Evolutionary conservation across 169 alveolate genomes (phyloP).

Genomic region (Cryptosporidium canis): DNA sequence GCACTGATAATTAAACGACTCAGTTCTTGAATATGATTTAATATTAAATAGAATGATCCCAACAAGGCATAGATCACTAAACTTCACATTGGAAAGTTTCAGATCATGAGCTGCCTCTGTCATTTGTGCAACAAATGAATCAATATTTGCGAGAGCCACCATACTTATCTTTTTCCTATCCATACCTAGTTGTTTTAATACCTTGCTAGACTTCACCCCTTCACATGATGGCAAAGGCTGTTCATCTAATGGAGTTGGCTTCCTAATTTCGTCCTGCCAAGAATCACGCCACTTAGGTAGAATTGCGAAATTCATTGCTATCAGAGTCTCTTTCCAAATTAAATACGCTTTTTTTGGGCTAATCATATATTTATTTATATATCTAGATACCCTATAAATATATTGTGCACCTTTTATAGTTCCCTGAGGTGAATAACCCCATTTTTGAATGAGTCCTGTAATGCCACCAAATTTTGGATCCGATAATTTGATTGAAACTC

Average conservation of each 20-base stretch:
- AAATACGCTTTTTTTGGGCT: conserved; percentile 61
- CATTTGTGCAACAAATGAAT: conserved; percentile 43
- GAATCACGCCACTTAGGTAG: conserved; percentile 72
- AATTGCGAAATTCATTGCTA: conserved; percentile 40
- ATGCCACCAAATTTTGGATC: conserved; percentile 56
- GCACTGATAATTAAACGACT: conserved; percentile 60
- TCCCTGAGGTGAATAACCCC: conserved; percentile 69
- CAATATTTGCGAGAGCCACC: conserved; percentile 47
- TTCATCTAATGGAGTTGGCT: conserved; percentile 46
- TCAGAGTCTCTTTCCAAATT: conserved; percentile 65
- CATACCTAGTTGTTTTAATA: conserved; percentile 59
- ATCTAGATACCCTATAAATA: conserved; percentile 64
- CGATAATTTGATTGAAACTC: conserved; percentile 27
- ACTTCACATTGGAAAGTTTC: conserved; percentile 21
- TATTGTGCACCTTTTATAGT: conserved; percentile 71
- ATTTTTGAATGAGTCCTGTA: conserved; percentile 27
- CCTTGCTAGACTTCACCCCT: conserved; percentile 29
- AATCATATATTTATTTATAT: conserved; percentile 56
- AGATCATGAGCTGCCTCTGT: conserved; percentile 72
- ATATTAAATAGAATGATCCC: conserved; percentile 45
- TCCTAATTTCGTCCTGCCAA: conserved; percentile 54
- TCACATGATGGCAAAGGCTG: conserved; percentile 62
- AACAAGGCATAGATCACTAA: conserved; percentile 45
- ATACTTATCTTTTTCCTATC: conserved; percentile 43
- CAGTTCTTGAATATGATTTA: conserved; percentile 65